Conservation (phyloP, 805 yeast species). For the Kodamaea sagamina region DNA sequence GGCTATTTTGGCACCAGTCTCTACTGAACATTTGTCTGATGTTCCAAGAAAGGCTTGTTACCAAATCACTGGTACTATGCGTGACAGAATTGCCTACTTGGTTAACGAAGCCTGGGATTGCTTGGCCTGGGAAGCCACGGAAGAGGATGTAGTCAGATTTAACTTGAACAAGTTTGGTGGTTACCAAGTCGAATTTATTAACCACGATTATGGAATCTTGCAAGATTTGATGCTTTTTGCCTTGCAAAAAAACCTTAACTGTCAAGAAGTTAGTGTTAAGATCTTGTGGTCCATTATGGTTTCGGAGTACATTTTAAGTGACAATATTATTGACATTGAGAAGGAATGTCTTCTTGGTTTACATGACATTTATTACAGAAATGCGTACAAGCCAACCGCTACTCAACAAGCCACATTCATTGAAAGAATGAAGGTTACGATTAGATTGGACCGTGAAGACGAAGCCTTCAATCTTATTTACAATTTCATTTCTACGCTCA, state of each 20-base stretch:
- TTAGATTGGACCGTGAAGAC: slow-evolving; percentile 62
- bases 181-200: slow-evolving; percentile 64
- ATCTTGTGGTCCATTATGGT: slow-evolving; percentile 71
- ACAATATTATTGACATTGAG: slow-evolving; percentile 59
- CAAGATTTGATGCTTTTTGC: slow-evolving; percentile 67
- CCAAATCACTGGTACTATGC: slow-evolving; percentile 61
- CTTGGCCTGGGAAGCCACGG: slow-evolving; percentile 62
- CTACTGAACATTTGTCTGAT: slow-evolving; percentile 68
- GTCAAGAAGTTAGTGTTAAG: slow-evolving; percentile 63
- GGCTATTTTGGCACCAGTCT: slow-evolving; percentile 66
- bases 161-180: slow-evolving; percentile 67
- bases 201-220: slow-evolving; percentile 57
- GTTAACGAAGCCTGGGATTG: slow-evolving; percentile 70
- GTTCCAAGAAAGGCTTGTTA: slow-evolving; percentile 73
- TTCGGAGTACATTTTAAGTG: slow-evolving; percentile 63
- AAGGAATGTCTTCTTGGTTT: slow-evolving; percentile 63
- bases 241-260: slow-evolving; percentile 62
- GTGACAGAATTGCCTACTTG: slow-evolving; percentile 58
- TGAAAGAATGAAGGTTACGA: slow-evolving; percentile 48
- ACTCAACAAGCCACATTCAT: slow-evolving; percentile 58
- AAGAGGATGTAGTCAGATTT: slow-evolving; percentile 57
- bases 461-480: slow-evolving; percentile 55
- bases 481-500: slow-evolving; percentile 53
- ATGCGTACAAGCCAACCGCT: slow-evolving; percentile 56
- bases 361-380: slow-evolving; percentile 61